A percentile compares a stretch with the other conserved stretches of the same genome.
These are phyloP conservation scores for Golubevia pallescens DNA, from an alignment of 1,284 basidiomycete genomes.

Conservation along the genomic window DNA sequence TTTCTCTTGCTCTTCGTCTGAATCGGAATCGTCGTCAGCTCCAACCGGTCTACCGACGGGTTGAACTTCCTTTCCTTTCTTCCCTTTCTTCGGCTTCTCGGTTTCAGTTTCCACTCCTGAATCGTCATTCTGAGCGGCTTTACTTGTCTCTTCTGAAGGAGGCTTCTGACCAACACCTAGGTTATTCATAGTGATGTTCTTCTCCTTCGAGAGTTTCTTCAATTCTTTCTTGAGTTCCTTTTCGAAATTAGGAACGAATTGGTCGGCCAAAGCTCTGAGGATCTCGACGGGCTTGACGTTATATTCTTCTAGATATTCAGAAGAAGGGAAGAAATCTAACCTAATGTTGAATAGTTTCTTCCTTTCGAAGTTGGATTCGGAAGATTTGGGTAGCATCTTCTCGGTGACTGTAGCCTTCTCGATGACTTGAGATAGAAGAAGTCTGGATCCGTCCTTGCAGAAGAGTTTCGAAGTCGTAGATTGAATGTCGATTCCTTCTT, in stretches of 20 bases:
- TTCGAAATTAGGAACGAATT: constrained; percentile 82
- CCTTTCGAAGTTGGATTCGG: constrained; percentile 68
- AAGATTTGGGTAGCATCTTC: constrained; percentile 74
- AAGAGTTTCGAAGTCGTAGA: constrained; percentile 66
- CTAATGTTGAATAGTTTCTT: constrained; percentile 82
- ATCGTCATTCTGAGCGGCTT: constrained; percentile 77
- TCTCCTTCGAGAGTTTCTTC: constrained; percentile 83
- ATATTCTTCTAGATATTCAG: constrained; percentile 86
- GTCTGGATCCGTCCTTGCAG: constrained; percentile 86
- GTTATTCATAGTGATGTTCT: too few species aligned
- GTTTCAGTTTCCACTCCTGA: too few species aligned
- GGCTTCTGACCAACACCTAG: too few species aligned
- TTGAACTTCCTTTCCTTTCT: too few species aligned
- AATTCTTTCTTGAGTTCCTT: constrained; percentile 86
- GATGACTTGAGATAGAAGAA: constrained; percentile 87
- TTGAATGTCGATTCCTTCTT: constrained; percentile 43
- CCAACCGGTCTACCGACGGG: too few species aligned
- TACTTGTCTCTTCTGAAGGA: too few species aligned
- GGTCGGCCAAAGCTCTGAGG: constrained; percentile 75
- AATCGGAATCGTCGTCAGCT: too few species aligned
- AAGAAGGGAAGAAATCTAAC: constrained; percentile 83
- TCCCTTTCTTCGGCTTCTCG: too few species aligned
- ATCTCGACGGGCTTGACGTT: constrained; percentile 78
- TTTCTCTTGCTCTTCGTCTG: too few species aligned
- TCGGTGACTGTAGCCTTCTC: constrained; percentile 86